Percentiles rank a stretch among this genome's conserved stretches.
Evolutionary conservation across 208 protist species (phyloP).

Genomic region (Trypanosoma cruzi): DNA sequence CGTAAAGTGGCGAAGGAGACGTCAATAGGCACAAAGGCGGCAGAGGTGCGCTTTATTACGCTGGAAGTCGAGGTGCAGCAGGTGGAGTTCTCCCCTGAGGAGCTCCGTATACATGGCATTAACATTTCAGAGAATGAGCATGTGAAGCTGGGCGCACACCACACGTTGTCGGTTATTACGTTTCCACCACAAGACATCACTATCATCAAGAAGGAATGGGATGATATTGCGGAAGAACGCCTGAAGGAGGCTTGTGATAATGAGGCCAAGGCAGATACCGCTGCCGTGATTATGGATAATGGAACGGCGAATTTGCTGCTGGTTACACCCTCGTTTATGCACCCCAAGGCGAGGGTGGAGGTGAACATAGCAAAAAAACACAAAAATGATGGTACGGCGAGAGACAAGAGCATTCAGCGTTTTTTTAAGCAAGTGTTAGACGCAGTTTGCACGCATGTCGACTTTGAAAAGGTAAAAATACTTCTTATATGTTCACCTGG

Average conservation of each 20-base stretch:
- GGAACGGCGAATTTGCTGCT: slow-evolving; percentile 93
- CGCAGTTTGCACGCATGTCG: slow-evolving; percentile 87
- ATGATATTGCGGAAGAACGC: slow-evolving; percentile 57
- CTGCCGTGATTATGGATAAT: slow-evolving; percentile 95
- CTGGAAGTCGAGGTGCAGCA: slow-evolving; percentile 59
- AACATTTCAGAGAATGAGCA: slow-evolving; percentile 87
- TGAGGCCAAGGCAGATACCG: slow-evolving; percentile 84
- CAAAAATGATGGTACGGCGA: slow-evolving; percentile 73
- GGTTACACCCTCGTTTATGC: slow-evolving; percentile 93
- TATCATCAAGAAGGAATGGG: slow-evolving; percentile 94
- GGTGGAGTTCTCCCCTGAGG: slow-evolving; percentile 74
- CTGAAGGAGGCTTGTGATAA: slow-evolving; percentile 80
- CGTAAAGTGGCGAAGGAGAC: slow-evolving; percentile 80
- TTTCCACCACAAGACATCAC: slow-evolving; percentile 89
- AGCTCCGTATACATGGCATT: slow-evolving; percentile 85
- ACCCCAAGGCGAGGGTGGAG: slow-evolving; percentile 90
- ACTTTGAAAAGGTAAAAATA: slow-evolving; percentile 95
- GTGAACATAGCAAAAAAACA: slow-evolving; percentile 87
- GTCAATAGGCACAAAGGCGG: slow-evolving; percentile 37
- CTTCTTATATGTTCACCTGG: slow-evolving; percentile 95
- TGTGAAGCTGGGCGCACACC: slow-evolving; percentile 92
- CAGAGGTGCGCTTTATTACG: slow-evolving; percentile 64
- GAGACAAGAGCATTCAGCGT: slow-evolving; percentile 88
- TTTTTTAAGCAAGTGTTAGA: slow-evolving; percentile 95
- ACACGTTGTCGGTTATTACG: slow-evolving; percentile 94